A percentile compares a stretch with the other conserved stretches of the same genome.
phyloP scores from a whole-genome alignment of 805 yeast species.

The Kazachstania viticola region DNA sequence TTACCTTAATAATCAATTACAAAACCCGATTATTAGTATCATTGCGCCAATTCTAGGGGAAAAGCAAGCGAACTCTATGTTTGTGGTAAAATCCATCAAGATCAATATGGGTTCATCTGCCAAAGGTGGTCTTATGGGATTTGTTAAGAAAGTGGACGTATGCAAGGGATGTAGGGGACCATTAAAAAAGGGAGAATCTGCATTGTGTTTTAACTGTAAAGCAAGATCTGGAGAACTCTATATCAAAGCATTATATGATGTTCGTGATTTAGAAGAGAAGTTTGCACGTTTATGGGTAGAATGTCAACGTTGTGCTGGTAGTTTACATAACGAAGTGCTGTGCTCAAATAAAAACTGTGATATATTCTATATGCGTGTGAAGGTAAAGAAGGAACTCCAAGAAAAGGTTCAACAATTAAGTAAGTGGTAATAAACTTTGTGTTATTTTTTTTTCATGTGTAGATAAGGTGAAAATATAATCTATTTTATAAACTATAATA shows the following conservation, averaged over 20 bases:
- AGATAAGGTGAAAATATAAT: no score
- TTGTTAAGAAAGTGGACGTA: constrained; percentile 77
- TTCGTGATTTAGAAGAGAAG: constrained; percentile 69
- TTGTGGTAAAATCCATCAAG: constrained; percentile 41
- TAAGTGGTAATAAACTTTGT: constrained; percentile 25
- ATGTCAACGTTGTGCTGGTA: constrained; percentile 96
- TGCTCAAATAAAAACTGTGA: constrained; percentile 97
- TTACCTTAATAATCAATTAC: constrained; percentile 81
- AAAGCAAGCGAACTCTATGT: constrained; percentile 61
- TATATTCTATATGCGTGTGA: constrained; percentile 87
- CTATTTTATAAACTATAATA: no score
- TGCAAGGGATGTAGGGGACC: constrained; percentile 88
- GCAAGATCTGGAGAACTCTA: constrained; percentile 65
- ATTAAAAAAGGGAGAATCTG: constrained; percentile 51
- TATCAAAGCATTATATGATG: constrained; percentile 66
- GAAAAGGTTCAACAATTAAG: constrained; percentile 30
- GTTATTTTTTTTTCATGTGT: not conserved
- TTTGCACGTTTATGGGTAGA: constrained; percentile 93
- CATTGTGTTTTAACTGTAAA: constrained; percentile 72
- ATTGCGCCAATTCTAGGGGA: constrained; percentile 94
- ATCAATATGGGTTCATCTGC: constrained; percentile 38
- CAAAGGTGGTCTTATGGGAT: constrained; percentile 83
- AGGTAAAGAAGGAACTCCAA: constrained; percentile 32
- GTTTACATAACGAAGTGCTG: constrained; percentile 86
- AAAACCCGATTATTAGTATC: constrained; percentile 87